Evolutionary conservation across 352 stramenopile species (phyloP).

Genomic region (Phytophthora syringae): DNA sequence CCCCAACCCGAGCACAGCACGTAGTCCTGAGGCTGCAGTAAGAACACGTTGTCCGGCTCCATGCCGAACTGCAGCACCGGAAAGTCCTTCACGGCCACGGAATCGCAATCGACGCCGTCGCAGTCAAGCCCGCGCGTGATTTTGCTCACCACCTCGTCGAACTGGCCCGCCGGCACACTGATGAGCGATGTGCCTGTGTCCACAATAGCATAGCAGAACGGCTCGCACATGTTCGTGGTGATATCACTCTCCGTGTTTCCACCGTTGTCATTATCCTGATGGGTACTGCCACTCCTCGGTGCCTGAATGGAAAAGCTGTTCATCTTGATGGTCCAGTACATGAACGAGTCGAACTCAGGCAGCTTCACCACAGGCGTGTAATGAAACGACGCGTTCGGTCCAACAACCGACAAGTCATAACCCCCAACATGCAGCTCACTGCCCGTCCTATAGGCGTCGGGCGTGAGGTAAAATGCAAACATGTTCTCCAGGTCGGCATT

Average conservation of each 20-base stretch:
- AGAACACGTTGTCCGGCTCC: slow-evolving; percentile 85
- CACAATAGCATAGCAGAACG: slow-evolving; percentile 89
- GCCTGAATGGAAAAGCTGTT: slow-evolving; percentile 53
- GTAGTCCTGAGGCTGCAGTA: slow-evolving; percentile 83
- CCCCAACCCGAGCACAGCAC: slow-evolving; percentile 75
- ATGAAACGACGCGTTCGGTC: slow-evolving; percentile 84
- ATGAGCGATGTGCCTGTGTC: slow-evolving; percentile 91
- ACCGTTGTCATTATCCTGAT: not conserved
- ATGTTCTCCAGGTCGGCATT: slow-evolving; percentile 83
- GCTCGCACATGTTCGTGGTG: slow-evolving; percentile 61
- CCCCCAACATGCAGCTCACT: slow-evolving; percentile 87
- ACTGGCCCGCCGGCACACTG: slow-evolving; percentile 76
- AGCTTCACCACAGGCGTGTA: slow-evolving; percentile 89
- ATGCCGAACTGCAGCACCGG: slow-evolving; percentile 81
- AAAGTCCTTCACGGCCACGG: slow-evolving; percentile 59
- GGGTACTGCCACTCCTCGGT: slow-evolving; percentile 5
- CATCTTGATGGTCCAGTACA: slow-evolving; percentile 90
- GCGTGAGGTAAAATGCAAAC: slow-evolving; percentile 90
- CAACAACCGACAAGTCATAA: slow-evolving; percentile 85
- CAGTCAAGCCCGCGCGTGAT: slow-evolving; percentile 76
- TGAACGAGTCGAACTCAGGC: slow-evolving; percentile 77
- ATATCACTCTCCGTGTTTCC: slow-evolving; percentile 8
- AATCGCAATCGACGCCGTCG: slow-evolving; percentile 69
- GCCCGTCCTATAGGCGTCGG: slow-evolving; percentile 66
- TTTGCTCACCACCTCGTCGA: slow-evolving; percentile 59